Base-by-base conservation (phyloP, 2,329 filamentous ascomycete genomes). In the Cyphellophora attinorum region DNA sequence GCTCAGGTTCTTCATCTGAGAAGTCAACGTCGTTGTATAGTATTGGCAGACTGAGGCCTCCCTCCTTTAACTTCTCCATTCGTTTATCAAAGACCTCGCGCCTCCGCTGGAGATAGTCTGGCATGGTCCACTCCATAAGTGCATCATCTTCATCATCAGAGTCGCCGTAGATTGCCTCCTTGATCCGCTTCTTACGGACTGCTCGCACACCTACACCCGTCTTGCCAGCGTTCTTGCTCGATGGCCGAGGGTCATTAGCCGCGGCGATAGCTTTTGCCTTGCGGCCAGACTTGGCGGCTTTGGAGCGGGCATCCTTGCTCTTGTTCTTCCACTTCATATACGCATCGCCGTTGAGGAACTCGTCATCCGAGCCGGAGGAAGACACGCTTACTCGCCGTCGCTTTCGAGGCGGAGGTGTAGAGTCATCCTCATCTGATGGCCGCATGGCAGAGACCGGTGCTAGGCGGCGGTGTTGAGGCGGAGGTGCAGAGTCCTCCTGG, bases 31-130 rank as follows among this genome's bases (percentile, higher is more conserved):
- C 77, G 1, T 78, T 72, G 52, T 81, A 93, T 31, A 74, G 72
- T 0, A 91, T 91, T 0, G 91, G 85, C 2, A 93, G 57, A 42
- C 74, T 78, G 28, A 95, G 62, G 0, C 81, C 85, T 5, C 72
- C 74, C 36, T 81, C 73, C 38, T 76, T 74, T 30, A 86, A 60
- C 17, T 57, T 56, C 21, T 75, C 65, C 30, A 62, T 63, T n/a
- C 69, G 64, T 29, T 68, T 61, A 35, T 91, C 80, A 50, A 93
- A 88, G 14, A 68, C 60, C n/a, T 57, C 63, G 15, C 81, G 72
- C n/a, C 89, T 73, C 14, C 71, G 59, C 43, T 72, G 68, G 17
- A 94, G 55, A 52, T 93, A 89, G 13, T 80, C 74, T 0, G 88
- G 86, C 3, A 91, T 60, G 0, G 63, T 66, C 19, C 72, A 60